These are phyloP conservation scores for Suillus ampliporus DNA, from an alignment of 768 basidiomycete genomes.

Conservation along the genomic window DNA sequence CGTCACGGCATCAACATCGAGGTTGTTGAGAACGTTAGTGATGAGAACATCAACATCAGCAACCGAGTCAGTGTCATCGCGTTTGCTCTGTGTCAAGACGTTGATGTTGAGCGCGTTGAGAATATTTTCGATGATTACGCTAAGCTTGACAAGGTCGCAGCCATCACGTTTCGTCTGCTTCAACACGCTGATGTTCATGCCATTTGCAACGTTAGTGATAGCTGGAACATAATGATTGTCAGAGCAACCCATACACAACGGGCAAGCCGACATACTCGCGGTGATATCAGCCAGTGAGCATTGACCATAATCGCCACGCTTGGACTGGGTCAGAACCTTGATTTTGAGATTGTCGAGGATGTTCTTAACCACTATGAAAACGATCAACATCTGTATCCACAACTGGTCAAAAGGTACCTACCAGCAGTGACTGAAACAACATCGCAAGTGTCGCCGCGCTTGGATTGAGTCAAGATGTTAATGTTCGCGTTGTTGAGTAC, in stretches of 20 bases:
- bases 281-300: not conserved
- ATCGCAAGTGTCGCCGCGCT: not conserved
- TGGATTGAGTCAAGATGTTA: not conserved
- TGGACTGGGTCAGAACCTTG: not conserved
- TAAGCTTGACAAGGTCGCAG: not conserved
- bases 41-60: not conserved
- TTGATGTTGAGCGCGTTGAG: not conserved
- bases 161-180: not conserved
- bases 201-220: fast-evolving
- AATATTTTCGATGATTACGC: fast-evolving
- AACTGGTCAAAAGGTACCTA: not conserved
- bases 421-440: not conserved
- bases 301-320: not conserved
- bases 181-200: not conserved
- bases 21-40: not conserved
- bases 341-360: not conserved
- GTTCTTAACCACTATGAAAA: not conserved
- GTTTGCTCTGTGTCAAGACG: not conserved
- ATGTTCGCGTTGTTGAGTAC: not conserved
- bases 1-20: not conserved
- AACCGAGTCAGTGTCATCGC: not conserved
- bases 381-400: not conserved
- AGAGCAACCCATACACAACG: not conserved
- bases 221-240: not conserved
- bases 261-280: not conserved